Base-by-base conservation (phyloP, 345 rosid genomes). In the Aquilaria sinensis region DNA sequence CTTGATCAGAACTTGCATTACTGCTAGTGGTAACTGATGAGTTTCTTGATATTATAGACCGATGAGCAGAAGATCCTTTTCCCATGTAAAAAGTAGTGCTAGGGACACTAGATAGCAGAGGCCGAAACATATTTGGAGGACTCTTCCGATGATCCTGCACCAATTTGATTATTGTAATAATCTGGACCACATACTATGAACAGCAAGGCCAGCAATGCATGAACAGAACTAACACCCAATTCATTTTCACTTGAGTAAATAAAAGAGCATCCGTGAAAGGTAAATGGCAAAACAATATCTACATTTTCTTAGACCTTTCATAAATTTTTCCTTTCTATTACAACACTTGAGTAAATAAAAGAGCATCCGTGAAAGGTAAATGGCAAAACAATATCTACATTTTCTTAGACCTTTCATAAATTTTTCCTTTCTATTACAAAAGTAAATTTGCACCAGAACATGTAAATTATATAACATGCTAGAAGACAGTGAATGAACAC, bases 71-170 rank as follows among this genome's bases (percentile, higher is more conserved):
- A 72, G 73, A 78, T 59, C 77, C 68, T 69, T 86, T 86, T 70
- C 97, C 96, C 67, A 54, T 73, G 74, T 86, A 87, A 57, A 90
- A 86, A 68, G 96, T 81, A 32, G 89, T 82, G 77, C 93, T 86
- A 5, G 99, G 97, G 60, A 90, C 97, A 83, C 96, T 94, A 61
- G 99, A 94, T 66, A 92, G 72, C 65, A 94, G 91, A 58, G 99
- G 99, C 75, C 99, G 85, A 76, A 94, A 94, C 99, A 94, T 94
- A 75, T 88, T 93, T 68, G 81, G 96, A 69, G 96, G 97, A 67
- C 84, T 86, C 79, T 83, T 94, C 72, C 85, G 85, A 58, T 81
- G 82, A 74, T 94, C 97, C 99, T 94, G 70, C 75, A 78, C 62
- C 71, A 57, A 56, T 76, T 53, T 3, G 61, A 62, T 68, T 46